Base-by-base conservation (phyloP, 305 asterid species). In the Fraxinus dipetala region DNA sequence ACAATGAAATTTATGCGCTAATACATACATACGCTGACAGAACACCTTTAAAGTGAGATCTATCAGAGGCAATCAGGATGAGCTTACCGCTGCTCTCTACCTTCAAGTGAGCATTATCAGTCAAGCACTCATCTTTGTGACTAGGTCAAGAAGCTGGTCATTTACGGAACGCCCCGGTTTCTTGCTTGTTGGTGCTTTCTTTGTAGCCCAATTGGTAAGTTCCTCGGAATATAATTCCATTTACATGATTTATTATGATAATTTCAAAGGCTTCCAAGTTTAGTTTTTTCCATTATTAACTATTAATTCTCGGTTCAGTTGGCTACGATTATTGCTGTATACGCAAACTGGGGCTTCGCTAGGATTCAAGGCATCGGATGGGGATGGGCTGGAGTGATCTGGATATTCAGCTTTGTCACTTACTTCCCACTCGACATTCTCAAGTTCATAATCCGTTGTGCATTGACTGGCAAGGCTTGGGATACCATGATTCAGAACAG, bases 381-480 rank as follows among this genome's bases (percentile, higher is more conserved):
- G 98, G 94, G 95, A 38, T 93, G 97, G 98, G 92, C 88, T 6
- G 94, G 90, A 79, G 90, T 87, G 61, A 91, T 93, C 82, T 93
- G 98, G 98, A 48, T 93, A 76, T 92, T 81, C 86, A 93, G 91
- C 83, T 74, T 91, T 7, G 30, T 89, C 73, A 92, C 91, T 10
- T 93, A 92, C 85, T 54, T 92, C 65, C 91, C 96, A 56, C 95
- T 92, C 18, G 98, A 93, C 87, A 75, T 93, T 72, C 89, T 93
- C 79, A 92, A 93, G 83, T 93, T 92, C 87, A 72, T 89, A 59
- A 92, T 90, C 32, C 89, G 97, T 48, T 87, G 82, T 14, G 89
- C 81, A 22, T 87, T 93, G 82, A 88, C 90, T 31, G 95, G 98
- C 28, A 89, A 88, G 70, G 96, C 96, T n/a, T 93, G 97, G 95